phyloP scores from a whole-genome alignment of 139 green algal genomes.

The Micractinium conductrix region DNA sequence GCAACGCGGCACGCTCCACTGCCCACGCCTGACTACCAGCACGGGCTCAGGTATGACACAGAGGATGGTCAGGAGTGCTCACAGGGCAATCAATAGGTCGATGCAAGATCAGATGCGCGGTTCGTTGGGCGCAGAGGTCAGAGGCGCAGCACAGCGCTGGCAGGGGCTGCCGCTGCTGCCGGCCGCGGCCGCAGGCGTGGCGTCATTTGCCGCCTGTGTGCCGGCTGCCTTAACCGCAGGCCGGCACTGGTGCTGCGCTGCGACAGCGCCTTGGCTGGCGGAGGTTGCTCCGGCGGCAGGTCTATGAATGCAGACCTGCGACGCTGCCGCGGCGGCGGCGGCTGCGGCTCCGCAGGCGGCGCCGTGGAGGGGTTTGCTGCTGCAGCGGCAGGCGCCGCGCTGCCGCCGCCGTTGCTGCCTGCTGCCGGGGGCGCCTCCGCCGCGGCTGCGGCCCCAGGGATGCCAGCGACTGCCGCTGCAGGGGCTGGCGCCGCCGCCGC shows the following conservation, averaged over 20 bases:
- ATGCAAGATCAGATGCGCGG: too few relatives aligned
- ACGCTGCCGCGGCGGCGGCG: not conserved
- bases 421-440: not conserved
- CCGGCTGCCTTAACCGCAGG: not conserved
- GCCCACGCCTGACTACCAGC: too few relatives aligned
- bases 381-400: not conserved
- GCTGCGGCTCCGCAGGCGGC: not conserved
- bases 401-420: not conserved
- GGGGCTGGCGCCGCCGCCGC: not conserved
- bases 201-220: too few relatives aligned
- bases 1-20: too few relatives aligned
- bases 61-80: too few relatives aligned
- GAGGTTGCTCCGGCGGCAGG: not conserved
- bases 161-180: too few relatives aligned
- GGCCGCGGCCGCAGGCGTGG: not conserved
- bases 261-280: conserved; percentile 9
- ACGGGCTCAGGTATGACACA: too few relatives aligned
- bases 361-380: not conserved
- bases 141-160: too few relatives aligned
- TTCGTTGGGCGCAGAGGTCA: too few relatives aligned
- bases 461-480: too few relatives aligned
- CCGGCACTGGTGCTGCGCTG: not conserved
- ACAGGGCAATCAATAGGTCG: too few relatives aligned
- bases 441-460: not conserved
- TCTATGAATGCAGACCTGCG: conserved; percentile 10